These are phyloP conservation scores for Calonectria fujianensis DNA, from an alignment of 2,329 filamentous ascomycete species.

Conservation along the genomic window DNA sequence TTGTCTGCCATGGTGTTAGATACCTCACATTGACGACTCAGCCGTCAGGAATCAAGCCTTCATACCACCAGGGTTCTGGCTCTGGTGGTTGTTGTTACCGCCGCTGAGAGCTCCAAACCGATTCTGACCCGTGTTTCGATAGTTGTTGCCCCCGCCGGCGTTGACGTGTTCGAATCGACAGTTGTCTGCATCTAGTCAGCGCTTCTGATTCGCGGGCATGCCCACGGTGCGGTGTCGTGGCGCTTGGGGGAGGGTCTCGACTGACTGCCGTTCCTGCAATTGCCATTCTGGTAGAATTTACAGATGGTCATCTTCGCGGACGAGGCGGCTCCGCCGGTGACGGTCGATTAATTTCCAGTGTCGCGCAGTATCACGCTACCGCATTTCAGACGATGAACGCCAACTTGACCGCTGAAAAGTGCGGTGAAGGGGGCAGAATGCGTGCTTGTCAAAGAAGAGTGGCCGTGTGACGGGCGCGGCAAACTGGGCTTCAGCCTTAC, in stretches of 20 bases:
- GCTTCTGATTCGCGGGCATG: background rate
- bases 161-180: conserved; percentile 74
- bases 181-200: conserved; percentile 62
- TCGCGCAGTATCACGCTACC: conserved; percentile 45
- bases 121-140: conserved; percentile 66
- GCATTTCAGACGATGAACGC: conserved; percentile 46
- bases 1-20: conserved; percentile 55
- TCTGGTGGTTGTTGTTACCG: conserved; percentile 49
- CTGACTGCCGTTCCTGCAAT: conserved; percentile 72
- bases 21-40: conserved; percentile 5
- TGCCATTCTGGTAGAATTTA: conserved; percentile 70
- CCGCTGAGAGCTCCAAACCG: conserved; percentile 73
- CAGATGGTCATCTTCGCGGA: conserved; percentile 64
- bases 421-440: conserved; percentile 14
- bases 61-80: conserved; percentile 50
- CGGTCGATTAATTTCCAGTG: conserved; percentile 40
- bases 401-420: background rate
- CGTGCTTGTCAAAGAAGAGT: conserved; percentile 15
- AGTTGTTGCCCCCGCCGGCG: conserved; percentile 49
- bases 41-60: background rate
- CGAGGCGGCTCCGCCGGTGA: conserved; percentile 32
- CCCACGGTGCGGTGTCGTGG: background rate
- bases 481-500: conserved; percentile 50
- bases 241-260: conserved; percentile 42
- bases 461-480: conserved; percentile 8